Base-by-base conservation (phyloP, 2,329 filamentous ascomycete genomes). In the Fusarium irregulare region DNA sequence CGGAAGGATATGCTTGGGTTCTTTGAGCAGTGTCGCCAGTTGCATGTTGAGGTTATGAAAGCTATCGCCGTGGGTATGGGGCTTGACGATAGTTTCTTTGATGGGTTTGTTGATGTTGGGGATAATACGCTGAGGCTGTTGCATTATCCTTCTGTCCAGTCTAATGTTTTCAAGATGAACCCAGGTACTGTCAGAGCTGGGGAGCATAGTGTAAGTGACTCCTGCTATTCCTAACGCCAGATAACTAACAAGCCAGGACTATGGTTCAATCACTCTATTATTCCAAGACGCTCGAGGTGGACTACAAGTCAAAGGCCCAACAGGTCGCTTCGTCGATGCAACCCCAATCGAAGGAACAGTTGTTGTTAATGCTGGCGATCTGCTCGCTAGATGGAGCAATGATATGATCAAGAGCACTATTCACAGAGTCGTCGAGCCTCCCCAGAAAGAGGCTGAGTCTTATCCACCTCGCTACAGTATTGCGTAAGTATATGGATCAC, bases 391-490 rank as follows among this genome's bases (percentile, higher is more conserved):
- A 55, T 97, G 94, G 94, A 93, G 92, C 69, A 98, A 98, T 76
- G 93, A 97, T 76, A 92, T 88, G 7, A 97, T 98, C 81, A 94
- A 92, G 82, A 95, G 92, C 77, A 98, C 94, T 6, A 88, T 94
- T 64, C 94, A 98, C 80, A 89, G 94, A 13, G 94, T 98, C 1
- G 92, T 98, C 7, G 92, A 97, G 81, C 94, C 94, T 3, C 92
- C 93, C 1, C 82, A 84, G 18, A 85, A 84, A 6, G 83, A 82
- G 5, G 82, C 81, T 10, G 85, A 85, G 18, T 81, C 83, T 41
- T 91, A 97, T 78, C 93, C 93, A 2, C 85, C 93, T 1, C 85
- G 92, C 41, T 98, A 98, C 77, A 95, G 92, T 74, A 91, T 98
- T 76, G 94, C 94, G 73, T 98, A 73, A 76, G 86, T 83, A 37